These are phyloP conservation scores for Tylopilus felleus DNA, from an alignment of 768 basidiomycete genomes.

Conservation along the genomic window DNA sequence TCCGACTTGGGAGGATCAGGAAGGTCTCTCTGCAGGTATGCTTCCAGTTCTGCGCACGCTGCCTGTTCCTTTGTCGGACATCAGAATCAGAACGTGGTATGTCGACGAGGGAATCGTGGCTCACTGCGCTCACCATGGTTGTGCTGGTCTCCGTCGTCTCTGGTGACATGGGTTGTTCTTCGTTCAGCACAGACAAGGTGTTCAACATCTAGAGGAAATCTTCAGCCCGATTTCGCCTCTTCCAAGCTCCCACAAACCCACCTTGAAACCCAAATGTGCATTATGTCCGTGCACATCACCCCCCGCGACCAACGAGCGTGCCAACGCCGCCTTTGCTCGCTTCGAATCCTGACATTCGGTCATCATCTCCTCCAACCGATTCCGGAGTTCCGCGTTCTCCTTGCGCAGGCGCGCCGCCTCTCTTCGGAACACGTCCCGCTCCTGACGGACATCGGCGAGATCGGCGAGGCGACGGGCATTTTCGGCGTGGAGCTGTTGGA, in stretches of 20 bases:
- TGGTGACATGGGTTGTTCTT: neutral
- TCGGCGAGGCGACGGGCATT: conserved; percentile 21
- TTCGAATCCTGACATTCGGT: no score
- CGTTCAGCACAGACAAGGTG: conserved; percentile 2
- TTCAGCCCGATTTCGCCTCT: no score
- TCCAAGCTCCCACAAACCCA: no score
- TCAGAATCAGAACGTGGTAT: conserved; percentile 1
- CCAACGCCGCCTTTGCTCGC: no score
- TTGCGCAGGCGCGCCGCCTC: conserved; percentile 21
- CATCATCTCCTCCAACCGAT: conserved; percentile 16
- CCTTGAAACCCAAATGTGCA: no score
- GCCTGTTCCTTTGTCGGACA: conserved; percentile 5
- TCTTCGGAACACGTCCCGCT: conserved; percentile 24
- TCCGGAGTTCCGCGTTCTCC: conserved; percentile 21
- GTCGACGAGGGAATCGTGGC: neutral
- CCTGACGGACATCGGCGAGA: conserved; percentile 26
- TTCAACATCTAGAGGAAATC: conserved; percentile 6
- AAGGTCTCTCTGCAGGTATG: conserved; percentile 10
- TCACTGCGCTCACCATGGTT: neutral
- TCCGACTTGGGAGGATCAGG: conserved; percentile 5
- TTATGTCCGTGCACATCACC: no score
- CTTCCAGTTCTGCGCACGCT: neutral
- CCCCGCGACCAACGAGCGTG: no score
- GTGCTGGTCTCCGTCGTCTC: neutral
- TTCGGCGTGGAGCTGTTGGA: conserved; percentile 28